Base-by-base conservation (phyloP, 805 yeast genomes). In the Starmera amethionina region DNA sequence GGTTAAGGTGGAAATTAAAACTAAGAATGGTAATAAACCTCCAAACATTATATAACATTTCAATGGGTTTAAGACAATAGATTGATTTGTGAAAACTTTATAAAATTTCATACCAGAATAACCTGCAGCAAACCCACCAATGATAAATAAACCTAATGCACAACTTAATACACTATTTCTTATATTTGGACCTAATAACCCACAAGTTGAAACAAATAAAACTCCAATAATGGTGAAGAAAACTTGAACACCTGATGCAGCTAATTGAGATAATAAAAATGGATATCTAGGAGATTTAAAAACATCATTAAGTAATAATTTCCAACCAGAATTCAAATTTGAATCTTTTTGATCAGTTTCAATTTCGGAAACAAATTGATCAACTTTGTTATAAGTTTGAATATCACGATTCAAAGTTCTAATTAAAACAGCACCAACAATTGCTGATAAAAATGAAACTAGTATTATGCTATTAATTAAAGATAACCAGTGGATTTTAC, bases 51-150 rank as follows among this genome's bases (percentile, higher is more conserved):
- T 52, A 4, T 80, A 62, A 35, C 55, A 41, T 14, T 15, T 15
- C 25, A 53, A 16, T 3, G 36, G 19, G 8, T 32, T 40, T 11
- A 34, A 40, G 8, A 51, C 37, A 10, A 36, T 9, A 10, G 34
- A 13, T 33, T 64, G 60, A 29, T 66, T 67, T 27, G 72, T 64
- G 55, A 79, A 73, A n/a, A 68, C 52, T 52, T 75, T 79, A 58
- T 72, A 75, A 36, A 82, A 64, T 43, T 77, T 70, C 13, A 83
- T 70, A 34, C 93, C 86, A 5, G 77, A 63, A 55, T 73, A 84
- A 0, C 95, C 87, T 1, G 94, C 79, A 40, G 82, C 70, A 30
- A 79, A 70, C 0, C 93, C 94, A 18, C 90, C 85, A 27, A 74
- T 55, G 4, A 82, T 73, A 50, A 85, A 78, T 43, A 78, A 64